Conservation (phyloP, 164 flowering plant genomes). For the Brasenia schreberi region DNA sequence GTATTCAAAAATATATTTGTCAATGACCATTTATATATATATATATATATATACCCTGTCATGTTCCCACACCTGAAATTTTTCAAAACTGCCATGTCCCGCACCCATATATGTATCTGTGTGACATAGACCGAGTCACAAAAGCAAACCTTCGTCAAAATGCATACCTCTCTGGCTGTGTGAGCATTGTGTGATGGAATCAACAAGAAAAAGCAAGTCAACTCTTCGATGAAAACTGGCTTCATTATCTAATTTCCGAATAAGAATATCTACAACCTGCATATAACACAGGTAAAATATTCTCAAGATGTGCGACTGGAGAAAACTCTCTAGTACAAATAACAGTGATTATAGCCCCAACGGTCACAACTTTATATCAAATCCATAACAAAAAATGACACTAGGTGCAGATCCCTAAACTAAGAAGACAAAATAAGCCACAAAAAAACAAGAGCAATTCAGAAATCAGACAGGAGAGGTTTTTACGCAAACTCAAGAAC, state of each 20-base stretch:
- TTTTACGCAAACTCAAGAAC: too few species aligned
- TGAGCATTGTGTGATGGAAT: conserved; percentile 94
- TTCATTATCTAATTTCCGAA: conserved; percentile 79
- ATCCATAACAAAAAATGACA: neutral
- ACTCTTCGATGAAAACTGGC: conserved; percentile 76
- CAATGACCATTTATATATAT: too few species aligned
- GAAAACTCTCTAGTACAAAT: neutral
- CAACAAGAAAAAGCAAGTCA: conserved; percentile 90
- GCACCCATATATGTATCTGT: too few species aligned
- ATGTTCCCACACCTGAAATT: too few species aligned
- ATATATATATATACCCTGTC: too few species aligned
- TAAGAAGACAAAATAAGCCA: neutral
- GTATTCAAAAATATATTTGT: too few species aligned
- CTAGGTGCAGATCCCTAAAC: neutral
- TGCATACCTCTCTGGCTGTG: conserved; percentile 84
- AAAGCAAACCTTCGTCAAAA: neutral
- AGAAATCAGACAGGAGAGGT: too few species aligned
- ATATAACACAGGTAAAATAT: conserved; percentile 4
- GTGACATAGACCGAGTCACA: too few species aligned
- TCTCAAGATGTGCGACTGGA: neutral
- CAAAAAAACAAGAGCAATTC: neutral
- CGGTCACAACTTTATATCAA: neutral
- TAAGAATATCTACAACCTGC: conserved; percentile 95
- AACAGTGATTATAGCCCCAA: neutral
- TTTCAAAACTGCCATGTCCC: too few species aligned